Evolutionary conservation across 257 asterid genomes (phyloP).

Genomic region (Linaria vulgaris): DNA sequence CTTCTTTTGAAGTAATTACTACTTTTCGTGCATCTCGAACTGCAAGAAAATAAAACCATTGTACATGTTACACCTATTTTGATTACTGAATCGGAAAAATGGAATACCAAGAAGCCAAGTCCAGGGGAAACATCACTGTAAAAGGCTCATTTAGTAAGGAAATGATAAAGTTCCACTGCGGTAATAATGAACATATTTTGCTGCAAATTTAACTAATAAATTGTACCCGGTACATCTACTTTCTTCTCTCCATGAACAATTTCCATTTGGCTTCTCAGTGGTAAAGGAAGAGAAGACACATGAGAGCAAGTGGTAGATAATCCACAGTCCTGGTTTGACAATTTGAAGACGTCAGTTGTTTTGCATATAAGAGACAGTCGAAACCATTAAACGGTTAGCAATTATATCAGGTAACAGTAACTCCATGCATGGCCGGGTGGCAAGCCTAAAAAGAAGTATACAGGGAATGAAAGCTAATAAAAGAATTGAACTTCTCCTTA

Average conservation of each 20-base stretch:
- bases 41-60: slow-evolving; percentile 18
- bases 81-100: too few species aligned
- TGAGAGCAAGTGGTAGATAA: slow-evolving; percentile 49
- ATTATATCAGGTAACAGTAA: not conserved
- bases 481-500: not conserved
- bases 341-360: slow-evolving; percentile 27
- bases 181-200: not conserved
- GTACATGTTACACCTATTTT: too few species aligned
- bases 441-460: not conserved
- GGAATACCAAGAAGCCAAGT: slow-evolving; percentile 2
- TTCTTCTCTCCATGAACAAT: slow-evolving; percentile 51
- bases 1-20: slow-evolving; percentile 54
- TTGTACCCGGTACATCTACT: slow-evolving; percentile 47
- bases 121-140: not conserved
- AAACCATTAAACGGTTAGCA: not conserved
- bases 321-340: slow-evolving; percentile 64
- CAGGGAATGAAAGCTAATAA: not conserved
- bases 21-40: slow-evolving; percentile 40
- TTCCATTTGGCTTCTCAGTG: slow-evolving; percentile 57
- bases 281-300: slow-evolving; percentile 64
- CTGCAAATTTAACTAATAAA: not conserved
- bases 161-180: slow-evolving; percentile 9
- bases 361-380: not conserved
- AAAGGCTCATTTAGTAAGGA: not conserved
- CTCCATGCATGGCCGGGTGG: slow-evolving; percentile 2